These are phyloP conservation scores for Fusarium tricinctum DNA, from an alignment of 2,329 filamentous ascomycete species.

Conservation along the genomic window DNA sequence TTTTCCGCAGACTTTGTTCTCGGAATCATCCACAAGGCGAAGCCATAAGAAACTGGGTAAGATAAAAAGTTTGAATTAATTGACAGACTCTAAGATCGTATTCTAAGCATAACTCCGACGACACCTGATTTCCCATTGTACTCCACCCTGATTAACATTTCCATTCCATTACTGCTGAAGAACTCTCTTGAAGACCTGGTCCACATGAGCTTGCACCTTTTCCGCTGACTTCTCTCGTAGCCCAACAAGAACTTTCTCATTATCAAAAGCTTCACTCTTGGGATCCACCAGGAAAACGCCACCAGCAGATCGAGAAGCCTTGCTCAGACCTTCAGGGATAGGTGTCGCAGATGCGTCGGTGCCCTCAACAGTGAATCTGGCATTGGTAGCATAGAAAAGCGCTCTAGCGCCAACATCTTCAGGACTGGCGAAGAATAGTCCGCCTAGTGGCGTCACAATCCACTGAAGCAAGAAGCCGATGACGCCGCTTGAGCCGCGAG, in stretches of 20 bases:
- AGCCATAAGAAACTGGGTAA: not conserved
- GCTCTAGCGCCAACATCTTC: conserved; percentile 42
- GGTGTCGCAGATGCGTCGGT: not conserved
- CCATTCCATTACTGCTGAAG: not conserved
- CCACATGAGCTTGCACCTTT: conserved; percentile 13
- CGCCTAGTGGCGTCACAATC: conserved; percentile 32
- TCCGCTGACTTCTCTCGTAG: conserved; percentile 10
- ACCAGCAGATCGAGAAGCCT: conserved; percentile 1
- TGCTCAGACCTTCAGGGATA: conserved; percentile 3
- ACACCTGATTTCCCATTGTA: not conserved
- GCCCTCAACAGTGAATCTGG: conserved; percentile 32
- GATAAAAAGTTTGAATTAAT: not conserved
- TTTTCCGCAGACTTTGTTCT: not conserved
- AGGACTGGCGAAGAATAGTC: conserved; percentile 24
- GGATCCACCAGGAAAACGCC: conserved; percentile 34
- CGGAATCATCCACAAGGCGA: not conserved
- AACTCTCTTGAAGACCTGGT: conserved; percentile 10
- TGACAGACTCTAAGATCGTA: not conserved
- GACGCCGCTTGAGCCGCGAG: conserved; percentile 43
- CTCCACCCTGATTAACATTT: not conserved
- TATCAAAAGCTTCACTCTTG: conserved; percentile 35
- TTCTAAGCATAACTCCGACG: not conserved
- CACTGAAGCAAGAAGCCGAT: conserved; percentile 27
- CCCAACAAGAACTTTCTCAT: conserved; percentile 30
- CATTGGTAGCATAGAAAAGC: conserved; percentile 46